Evolutionary conservation across 2,329 filamentous ascomycete species (phyloP).

Genomic region (Cladosporium velox): DNA sequence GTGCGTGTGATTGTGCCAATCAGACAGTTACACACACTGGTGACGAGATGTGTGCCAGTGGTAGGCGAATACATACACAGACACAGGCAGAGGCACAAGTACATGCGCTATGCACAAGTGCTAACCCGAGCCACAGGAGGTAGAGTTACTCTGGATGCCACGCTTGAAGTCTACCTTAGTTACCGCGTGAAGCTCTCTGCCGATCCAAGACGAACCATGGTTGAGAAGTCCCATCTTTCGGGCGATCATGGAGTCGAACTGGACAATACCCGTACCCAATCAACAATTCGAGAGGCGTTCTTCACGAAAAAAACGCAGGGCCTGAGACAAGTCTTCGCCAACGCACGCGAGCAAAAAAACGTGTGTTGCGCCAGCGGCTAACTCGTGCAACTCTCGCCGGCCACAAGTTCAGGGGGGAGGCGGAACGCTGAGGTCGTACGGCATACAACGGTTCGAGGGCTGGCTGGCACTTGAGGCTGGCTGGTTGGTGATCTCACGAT

Average conservation of each 20-base stretch:
- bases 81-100: background rate
- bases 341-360: slow-evolving; percentile 10
- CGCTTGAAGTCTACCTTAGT: background rate
- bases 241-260: slow-evolving; percentile 10
- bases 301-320: slow-evolving; percentile 15
- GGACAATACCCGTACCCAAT: slow-evolving; percentile 9
- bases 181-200: background rate
- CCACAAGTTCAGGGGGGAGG: background rate
- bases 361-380: slow-evolving; percentile 18
- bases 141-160: background rate
- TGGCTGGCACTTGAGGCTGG: background rate
- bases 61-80: background rate
- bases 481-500: background rate
- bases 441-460: background rate
- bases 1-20: background rate
- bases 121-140: background rate
- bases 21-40: background rate
- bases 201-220: slow-evolving; percentile 3
- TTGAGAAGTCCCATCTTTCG: slow-evolving; percentile 4
- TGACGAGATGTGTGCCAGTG: background rate
- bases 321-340: background rate
- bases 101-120: background rate
- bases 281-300: background rate
- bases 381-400: slow-evolving; percentile 11
- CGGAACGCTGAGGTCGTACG: slow-evolving; percentile 7